Evolutionary conservation across 2,329 filamentous ascomycete genomes (phyloP).

Genomic region (Botrytis porri): DNA sequence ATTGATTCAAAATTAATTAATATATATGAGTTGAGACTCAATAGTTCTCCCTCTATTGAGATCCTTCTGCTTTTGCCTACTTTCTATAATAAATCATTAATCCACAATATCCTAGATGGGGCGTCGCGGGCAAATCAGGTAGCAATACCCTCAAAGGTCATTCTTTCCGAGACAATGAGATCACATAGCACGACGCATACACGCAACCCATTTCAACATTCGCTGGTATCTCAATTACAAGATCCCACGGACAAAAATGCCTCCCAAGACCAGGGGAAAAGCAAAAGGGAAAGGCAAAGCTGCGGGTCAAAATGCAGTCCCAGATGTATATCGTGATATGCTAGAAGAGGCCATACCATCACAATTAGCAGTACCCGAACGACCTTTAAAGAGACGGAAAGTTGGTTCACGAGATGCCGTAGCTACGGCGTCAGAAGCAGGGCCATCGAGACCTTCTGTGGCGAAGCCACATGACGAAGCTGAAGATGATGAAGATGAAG

Average conservation of each 20-base stretch:
- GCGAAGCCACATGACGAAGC: constrained; percentile 22
- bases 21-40: neutral
- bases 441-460: constrained; percentile 20
- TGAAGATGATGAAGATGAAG: constrained; percentile 32
- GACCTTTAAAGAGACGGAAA: constrained; percentile 40
- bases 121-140: too few species aligned
- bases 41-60: neutral
- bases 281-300: constrained; percentile 26
- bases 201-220: neutral
- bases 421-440: constrained; percentile 18
- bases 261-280: constrained; percentile 24
- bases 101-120: neutral
- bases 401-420: constrained; percentile 24
- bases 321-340: constrained; percentile 47
- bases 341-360: constrained; percentile 41
- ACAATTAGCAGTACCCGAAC: constrained; percentile 35
- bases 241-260: constrained; percentile 20
- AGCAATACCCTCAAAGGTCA: neutral
- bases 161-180: neutral
- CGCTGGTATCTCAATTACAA: neutral
- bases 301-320: constrained; percentile 33
- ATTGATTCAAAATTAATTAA: neutral
- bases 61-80: neutral
- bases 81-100: neutral
- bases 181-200: too few species aligned